Evolutionary conservation across 2,329 filamentous ascomycete genomes (phyloP).

Genomic region (Aureobasidium lini): DNA sequence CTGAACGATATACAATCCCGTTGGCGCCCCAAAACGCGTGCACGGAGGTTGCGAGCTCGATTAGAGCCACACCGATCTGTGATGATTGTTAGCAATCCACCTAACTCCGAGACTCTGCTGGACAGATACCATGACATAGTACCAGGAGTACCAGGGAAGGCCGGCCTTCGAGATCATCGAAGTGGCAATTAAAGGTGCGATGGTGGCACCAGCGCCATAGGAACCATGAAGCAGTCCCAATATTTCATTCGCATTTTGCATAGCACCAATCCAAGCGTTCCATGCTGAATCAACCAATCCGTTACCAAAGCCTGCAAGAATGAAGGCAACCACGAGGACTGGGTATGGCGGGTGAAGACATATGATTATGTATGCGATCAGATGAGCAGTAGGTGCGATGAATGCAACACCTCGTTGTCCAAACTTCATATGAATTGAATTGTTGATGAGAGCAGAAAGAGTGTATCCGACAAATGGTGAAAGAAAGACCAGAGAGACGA

Average conservation of each 20-base stretch:
- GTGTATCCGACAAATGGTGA: slow-evolving; percentile 60
- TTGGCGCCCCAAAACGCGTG: slow-evolving; percentile 61
- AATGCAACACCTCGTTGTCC: slow-evolving; percentile 48
- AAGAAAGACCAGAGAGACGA: slow-evolving; percentile 35
- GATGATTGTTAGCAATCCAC: neutral
- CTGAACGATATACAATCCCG: slow-evolving; percentile 48
- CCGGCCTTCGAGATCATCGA: slow-evolving; percentile 59
- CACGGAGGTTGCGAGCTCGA: slow-evolving; percentile 49
- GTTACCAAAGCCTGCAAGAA: neutral
- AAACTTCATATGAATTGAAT: slow-evolving; percentile 53
- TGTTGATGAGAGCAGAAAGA: slow-evolving; percentile 54
- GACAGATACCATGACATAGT: slow-evolving; percentile 58
- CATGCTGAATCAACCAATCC: slow-evolving; percentile 46
- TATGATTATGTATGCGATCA: slow-evolving; percentile 55
- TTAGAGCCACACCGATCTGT: slow-evolving; percentile 42
- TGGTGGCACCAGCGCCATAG: slow-evolving; percentile 64
- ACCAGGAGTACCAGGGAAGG: slow-evolving; percentile 65
- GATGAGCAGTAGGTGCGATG: slow-evolving; percentile 44
- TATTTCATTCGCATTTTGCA: slow-evolving; percentile 50
- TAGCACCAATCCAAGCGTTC: slow-evolving; percentile 53
- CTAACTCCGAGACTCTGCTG: neutral
- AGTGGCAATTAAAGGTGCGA: slow-evolving; percentile 64
- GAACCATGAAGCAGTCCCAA: slow-evolving; percentile 64
- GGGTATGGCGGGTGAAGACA: slow-evolving; percentile 59
- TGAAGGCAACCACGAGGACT: slow-evolving; percentile 46